Evolutionary conservation across 257 asterid genomes (phyloP).

Genomic region (Solanum piurae): DNA sequence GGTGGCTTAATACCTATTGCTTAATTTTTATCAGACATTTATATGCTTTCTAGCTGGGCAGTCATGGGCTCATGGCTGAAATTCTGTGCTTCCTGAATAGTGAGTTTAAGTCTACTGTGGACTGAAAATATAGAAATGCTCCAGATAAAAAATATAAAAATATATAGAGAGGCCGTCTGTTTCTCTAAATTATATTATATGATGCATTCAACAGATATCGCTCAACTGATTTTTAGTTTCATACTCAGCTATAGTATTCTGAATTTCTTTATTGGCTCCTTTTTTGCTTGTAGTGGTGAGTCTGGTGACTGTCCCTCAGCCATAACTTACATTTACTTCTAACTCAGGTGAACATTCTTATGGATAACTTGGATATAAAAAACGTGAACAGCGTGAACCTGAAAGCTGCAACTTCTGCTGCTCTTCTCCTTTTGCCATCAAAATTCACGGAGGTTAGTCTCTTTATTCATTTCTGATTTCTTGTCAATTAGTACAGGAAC

Average conservation of each 20-base stretch:
- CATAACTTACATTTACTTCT: not conserved
- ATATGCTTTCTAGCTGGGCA: not conserved
- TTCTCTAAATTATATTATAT: not conserved
- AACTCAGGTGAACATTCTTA: slow-evolving; percentile 52
- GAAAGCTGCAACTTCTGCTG: slow-evolving; percentile 72
- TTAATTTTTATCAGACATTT: not conserved
- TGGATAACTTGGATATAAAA: slow-evolving; percentile 50
- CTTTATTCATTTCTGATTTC: slow-evolving; percentile 5
- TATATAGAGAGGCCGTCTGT: not conserved
- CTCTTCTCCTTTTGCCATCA: slow-evolving; percentile 86
- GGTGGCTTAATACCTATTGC: not conserved
- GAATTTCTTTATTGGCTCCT: not conserved
- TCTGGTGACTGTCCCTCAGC: not conserved
- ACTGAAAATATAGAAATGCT: not conserved
- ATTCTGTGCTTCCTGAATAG: not conserved
- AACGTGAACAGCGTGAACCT: slow-evolving; percentile 54
- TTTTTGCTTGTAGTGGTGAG: not conserved
- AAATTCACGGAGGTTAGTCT: slow-evolving; percentile 58
- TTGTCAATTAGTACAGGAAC: not conserved
- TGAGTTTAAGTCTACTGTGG: not conserved
- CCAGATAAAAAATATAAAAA: not conserved
- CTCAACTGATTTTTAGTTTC: not conserved
- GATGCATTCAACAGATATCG: not conserved
- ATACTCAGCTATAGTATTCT: not conserved
- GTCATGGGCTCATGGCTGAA: not conserved